A percentile compares a stretch with the other conserved stretches of the same genome.
phyloP scores from a whole-genome alignment of 1,284 basidiomycete genomes.

The Leccinum holopus region DNA sequence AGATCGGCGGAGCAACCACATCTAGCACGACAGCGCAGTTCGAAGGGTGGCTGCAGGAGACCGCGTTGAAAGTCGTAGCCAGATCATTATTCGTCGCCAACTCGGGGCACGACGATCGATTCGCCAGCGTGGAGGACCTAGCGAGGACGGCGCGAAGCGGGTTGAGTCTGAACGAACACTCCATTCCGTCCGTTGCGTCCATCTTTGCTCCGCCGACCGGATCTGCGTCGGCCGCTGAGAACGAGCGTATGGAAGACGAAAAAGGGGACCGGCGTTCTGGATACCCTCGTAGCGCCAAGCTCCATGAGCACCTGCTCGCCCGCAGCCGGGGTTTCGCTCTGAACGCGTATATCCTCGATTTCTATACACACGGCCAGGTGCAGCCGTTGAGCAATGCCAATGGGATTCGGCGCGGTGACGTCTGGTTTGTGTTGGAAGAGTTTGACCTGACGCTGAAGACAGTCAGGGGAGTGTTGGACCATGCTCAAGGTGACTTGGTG shows the following conservation, averaged over 20 bases:
- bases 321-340: conserved; percentile 33
- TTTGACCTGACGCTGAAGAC: conserved; percentile 53
- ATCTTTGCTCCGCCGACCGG: conserved; percentile 31
- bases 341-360: conserved; percentile 68
- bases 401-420: conserved; percentile 54
- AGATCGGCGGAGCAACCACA: conserved; percentile 19
- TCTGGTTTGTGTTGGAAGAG: conserved; percentile 63
- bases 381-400: conserved; percentile 50
- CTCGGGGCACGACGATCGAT: conserved; percentile 60
- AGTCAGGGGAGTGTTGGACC: conserved; percentile 45
- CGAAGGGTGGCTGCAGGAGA: conserved; percentile 39
- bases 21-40: conserved; percentile 2
- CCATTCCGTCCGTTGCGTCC: conserved; percentile 53
- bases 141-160: conserved; percentile 50
- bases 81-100: conserved; percentile 62
- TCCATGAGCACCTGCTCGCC: not conserved
- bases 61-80: conserved; percentile 38
- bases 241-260: not conserved
- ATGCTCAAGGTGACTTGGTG: conserved; percentile 51
- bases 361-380: conserved; percentile 62
- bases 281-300: not conserved
- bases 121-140: conserved; percentile 51
- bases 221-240: not conserved
- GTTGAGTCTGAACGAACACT: conserved; percentile 54
- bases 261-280: conserved; percentile 2